Evolutionary conservation across 345 rosid genomes (phyloP).

Genomic region (Arabis alpina): DNA sequence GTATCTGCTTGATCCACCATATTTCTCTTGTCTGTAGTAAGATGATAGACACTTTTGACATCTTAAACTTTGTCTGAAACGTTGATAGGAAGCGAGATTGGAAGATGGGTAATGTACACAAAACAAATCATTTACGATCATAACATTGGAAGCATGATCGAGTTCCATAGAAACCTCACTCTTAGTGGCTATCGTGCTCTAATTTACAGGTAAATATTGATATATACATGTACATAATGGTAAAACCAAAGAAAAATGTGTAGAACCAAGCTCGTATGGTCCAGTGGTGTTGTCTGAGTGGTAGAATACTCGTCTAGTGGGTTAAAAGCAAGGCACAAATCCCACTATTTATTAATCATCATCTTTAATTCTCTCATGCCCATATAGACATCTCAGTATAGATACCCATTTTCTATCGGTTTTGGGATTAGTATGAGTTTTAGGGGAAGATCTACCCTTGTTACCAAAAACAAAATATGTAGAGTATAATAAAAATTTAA

Average conservation of each 20-base stretch:
- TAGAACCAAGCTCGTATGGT: neutral
- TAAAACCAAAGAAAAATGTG: neutral
- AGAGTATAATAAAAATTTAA: neutral
- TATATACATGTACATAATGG: neutral
- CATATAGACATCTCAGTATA: neutral
- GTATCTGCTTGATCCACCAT: constrained; percentile 41
- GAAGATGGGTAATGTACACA: constrained; percentile 61
- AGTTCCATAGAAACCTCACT: constrained; percentile 80
- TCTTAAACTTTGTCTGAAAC: constrained; percentile 1
- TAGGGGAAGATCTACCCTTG: too few species aligned
- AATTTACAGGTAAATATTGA: constrained; percentile 63
- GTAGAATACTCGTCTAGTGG: neutral
- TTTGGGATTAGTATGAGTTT: too few species aligned
- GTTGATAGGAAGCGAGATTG: constrained; percentile 51
- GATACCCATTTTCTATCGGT: too few species aligned
- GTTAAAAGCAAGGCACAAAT: neutral
- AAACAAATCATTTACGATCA: constrained; percentile 44
- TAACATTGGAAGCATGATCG: constrained; percentile 85
- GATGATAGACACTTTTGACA: neutral
- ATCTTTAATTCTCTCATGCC: neutral
- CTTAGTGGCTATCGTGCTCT: constrained; percentile 72
- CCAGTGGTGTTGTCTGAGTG: neutral
- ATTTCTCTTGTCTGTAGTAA: neutral
- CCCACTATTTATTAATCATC: neutral
- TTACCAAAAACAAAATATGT: neutral